Percentiles rank a stretch among this genome's conserved stretches.
These are phyloP conservation scores for Diutina sp. DNA, from an alignment of 1,139 yeast genomes.

Conservation along the genomic window DNA sequence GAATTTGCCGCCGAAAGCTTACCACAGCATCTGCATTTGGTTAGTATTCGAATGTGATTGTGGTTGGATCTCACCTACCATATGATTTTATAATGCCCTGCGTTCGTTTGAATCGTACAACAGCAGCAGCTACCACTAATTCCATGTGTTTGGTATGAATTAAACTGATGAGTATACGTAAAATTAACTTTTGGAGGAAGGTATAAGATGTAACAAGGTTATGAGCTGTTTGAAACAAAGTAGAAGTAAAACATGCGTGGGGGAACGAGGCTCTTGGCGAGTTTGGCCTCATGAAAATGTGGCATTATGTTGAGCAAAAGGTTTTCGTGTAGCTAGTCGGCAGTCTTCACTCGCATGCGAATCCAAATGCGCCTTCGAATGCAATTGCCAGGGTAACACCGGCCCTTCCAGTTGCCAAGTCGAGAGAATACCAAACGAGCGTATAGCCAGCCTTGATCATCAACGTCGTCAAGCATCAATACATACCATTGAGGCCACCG, in stretches of 20 bases:
- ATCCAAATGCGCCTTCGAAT: slow-evolving; percentile 55
- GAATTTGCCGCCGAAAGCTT: not conserved
- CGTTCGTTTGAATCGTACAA: not conserved
- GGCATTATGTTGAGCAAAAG: not conserved
- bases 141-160: not conserved
- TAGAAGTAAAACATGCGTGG: not conserved
- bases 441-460: slow-evolving; percentile 72
- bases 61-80: not conserved
- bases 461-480: slow-evolving; percentile 58
- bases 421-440: slow-evolving; percentile 27
- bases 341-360: slow-evolving; percentile 17
- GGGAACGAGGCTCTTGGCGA: not conserved
- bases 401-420: slow-evolving; percentile 43
- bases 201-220: not conserved
- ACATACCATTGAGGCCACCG: slow-evolving; percentile 63
- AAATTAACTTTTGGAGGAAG: too few relatives aligned
- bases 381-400: slow-evolving; percentile 38
- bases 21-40: not conserved
- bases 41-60: not conserved
- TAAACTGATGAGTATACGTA: too few relatives aligned
- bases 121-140: not conserved
- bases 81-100: not conserved
- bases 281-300: not conserved
- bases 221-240: not conserved
- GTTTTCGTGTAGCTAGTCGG: not conserved